phyloP scores from a whole-genome alignment of 2,329 filamentous ascomycete species.

The Metarhizium guizhouense region DNA sequence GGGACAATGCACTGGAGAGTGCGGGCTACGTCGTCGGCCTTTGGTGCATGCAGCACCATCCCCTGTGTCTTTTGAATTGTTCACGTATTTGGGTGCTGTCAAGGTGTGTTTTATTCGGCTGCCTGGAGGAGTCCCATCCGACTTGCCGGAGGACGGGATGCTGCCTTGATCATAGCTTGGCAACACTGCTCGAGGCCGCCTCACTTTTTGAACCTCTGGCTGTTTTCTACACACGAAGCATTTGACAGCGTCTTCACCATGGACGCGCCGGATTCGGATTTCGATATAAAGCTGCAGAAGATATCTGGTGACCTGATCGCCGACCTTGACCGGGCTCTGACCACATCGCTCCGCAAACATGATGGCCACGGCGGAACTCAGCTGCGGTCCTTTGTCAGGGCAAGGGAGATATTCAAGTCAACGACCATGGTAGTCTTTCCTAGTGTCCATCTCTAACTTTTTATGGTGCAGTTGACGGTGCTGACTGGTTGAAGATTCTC shows the following conservation, averaged over 20 bases:
- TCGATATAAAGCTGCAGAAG: conserved; percentile 54
- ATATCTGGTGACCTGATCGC: conserved; percentile 48
- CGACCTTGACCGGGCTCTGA: conserved; percentile 47
- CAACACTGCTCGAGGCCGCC: neutral
- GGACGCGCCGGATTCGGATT: conserved; percentile 52
- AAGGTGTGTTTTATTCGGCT: no score
- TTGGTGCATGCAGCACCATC: neutral
- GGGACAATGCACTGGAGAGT: neutral
- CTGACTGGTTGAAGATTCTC: conserved; percentile 40
- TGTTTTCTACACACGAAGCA: neutral
- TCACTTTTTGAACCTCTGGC: neutral
- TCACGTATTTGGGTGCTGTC: no score
- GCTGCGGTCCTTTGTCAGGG: conserved; percentile 40
- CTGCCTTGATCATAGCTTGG: no score
- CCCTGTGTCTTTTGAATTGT: no score
- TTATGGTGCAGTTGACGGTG: conserved; percentile 6
- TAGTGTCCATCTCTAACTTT: neutral
- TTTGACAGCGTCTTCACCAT: conserved; percentile 25
- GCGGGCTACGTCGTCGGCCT: neutral
- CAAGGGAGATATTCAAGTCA: conserved; percentile 38
- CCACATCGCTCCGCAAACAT: conserved; percentile 42
- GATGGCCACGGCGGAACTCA: conserved; percentile 32
- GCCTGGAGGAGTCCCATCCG: neutral
- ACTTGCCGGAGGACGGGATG: neutral
- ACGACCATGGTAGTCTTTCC: conserved; percentile 32